A percentile compares a stretch with the other conserved stretches of the same genome.
These are phyloP conservation scores for Theileria luwenshuni DNA, from an alignment of 169 alveolate species.

Conservation along the genomic window DNA sequence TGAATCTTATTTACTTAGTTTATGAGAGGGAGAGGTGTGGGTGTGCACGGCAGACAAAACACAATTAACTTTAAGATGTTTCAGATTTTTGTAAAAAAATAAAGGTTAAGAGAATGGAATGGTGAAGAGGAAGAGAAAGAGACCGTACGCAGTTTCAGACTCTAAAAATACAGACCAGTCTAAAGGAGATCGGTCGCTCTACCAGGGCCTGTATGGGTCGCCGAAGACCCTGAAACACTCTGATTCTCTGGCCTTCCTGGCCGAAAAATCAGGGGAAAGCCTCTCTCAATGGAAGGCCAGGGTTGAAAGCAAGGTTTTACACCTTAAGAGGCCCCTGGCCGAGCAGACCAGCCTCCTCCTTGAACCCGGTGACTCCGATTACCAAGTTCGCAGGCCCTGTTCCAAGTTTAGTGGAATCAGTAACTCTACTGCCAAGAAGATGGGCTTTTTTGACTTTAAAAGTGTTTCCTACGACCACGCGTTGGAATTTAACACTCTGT, in stretches of 20 bases:
- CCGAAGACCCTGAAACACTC: constrained; percentile 7
- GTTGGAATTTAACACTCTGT: constrained; percentile 30
- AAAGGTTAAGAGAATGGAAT: too few species aligned
- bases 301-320: constrained; percentile 51
- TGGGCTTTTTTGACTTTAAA: constrained; percentile 33
- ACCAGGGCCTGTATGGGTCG: constrained; percentile 2
- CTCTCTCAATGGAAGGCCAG: constrained; percentile 39
- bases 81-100: too few species aligned
- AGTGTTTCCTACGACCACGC: constrained; percentile 42
- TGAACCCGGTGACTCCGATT: constrained; percentile 4
- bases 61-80: too few species aligned
- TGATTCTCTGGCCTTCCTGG: constrained; percentile 21
- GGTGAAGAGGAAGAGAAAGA: constrained; percentile 19
- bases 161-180: neutral
- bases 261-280: constrained; percentile 47
- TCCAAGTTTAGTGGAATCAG: constrained; percentile 57
- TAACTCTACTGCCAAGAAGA: constrained; percentile 31
- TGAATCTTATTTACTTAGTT: too few species aligned
- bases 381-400: constrained; percentile 29
- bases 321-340: constrained; percentile 29
- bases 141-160: neutral
- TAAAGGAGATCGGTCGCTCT: neutral
- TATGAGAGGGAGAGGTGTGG: too few species aligned
- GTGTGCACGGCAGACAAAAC: too few species aligned
- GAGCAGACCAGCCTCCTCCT: constrained; percentile 43